Base-by-base conservation (phyloP, 1,139 yeast genomes). In the Scheffersomyces cryptocercus region DNA sequence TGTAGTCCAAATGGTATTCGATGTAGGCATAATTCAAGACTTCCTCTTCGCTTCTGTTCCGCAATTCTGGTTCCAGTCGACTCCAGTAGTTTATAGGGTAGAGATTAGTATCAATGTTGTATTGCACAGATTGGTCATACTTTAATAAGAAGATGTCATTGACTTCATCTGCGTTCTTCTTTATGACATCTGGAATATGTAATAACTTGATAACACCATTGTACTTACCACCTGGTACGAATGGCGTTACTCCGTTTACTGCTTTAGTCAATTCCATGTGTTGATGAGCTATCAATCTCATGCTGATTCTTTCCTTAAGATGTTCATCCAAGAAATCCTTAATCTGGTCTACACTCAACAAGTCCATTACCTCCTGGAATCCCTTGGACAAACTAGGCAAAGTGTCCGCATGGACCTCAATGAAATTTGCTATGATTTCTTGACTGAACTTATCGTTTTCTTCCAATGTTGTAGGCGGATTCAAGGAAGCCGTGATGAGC, bases 281-380 rank as follows among this genome's bases (percentile, higher is more conserved):
- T 59, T 93, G 97, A 47, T 87, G 91, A 1, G 95, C 91, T 43
- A 90, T 73, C 41, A 91, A 70, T 43, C 96, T 78, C 82, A 93
- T 88, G 51, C 91, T 79, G 37, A 91, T 90, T 46, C 97, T 73
- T 52, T 91, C 97, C 43, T 81, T 74, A 55, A 93, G 70, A 64
- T 91, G 97, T n/a, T 73, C 68, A 58, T 88, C 88, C 48, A 91
- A 69, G 51, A 90, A 87, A 2, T 54, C 49, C 47, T 85, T 82
- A 41, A 86, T 81, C 30, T 75, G 64, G 1, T 70, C 69, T 24
- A 75, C 62, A 1, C 79, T 68, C 39, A 83, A 70, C 45, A 82
- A 69, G 37, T 75, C 73, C 40, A 79, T 68, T 1, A 88, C 86
- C 57, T 91, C 97, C 52, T 77, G 79, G 55, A 91, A 85, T 0